A percentile compares a stretch with the other conserved stretches of the same genome.
phyloP scores from a whole-genome alignment of 202 grass and related monocot genomes.

The Saccharum hybrid region DNA sequence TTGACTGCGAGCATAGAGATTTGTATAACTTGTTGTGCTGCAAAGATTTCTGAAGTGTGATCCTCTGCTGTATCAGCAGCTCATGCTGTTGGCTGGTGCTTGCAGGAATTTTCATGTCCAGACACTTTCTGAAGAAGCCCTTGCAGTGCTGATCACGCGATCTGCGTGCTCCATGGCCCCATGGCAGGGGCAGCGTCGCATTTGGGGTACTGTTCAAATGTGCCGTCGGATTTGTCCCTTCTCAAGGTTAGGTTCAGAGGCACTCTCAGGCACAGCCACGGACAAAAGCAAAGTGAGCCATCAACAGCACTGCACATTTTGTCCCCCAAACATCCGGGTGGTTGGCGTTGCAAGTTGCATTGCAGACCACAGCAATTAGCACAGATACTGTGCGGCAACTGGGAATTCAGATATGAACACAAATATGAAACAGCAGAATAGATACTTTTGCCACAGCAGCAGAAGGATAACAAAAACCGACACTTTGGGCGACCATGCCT shows the following conservation, averaged over 20 bases:
- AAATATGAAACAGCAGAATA: not conserved
- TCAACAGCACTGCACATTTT: not conserved
- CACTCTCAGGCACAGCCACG: not conserved
- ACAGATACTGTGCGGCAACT: too few species aligned
- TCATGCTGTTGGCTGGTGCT: not conserved
- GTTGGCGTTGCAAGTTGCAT: not conserved
- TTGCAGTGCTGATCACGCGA: not conserved
- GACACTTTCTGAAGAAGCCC: not conserved
- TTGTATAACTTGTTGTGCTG: not conserved
- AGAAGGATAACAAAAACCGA: not conserved
- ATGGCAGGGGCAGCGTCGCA: not conserved
- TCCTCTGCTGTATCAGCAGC: not conserved
- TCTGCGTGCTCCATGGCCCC: not conserved
- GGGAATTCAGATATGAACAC: not conserved
- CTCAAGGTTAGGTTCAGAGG: not conserved
- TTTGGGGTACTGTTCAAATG: slow-evolving; percentile 4
- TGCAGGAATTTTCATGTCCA: not conserved
- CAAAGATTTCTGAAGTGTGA: slow-evolving; percentile 7
- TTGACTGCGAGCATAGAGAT: slow-evolving; percentile 13
- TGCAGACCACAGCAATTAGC: not conserved
- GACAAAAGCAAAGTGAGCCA: not conserved
- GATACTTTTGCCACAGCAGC: not conserved
- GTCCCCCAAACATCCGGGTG: not conserved
- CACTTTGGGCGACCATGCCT: not conserved
- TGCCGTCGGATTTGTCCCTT: not conserved